Percentiles rank a stretch among this genome's conserved stretches.
Conservation (phyloP, 108 stramenopile species). For the Bacterosira constricta region DNA sequence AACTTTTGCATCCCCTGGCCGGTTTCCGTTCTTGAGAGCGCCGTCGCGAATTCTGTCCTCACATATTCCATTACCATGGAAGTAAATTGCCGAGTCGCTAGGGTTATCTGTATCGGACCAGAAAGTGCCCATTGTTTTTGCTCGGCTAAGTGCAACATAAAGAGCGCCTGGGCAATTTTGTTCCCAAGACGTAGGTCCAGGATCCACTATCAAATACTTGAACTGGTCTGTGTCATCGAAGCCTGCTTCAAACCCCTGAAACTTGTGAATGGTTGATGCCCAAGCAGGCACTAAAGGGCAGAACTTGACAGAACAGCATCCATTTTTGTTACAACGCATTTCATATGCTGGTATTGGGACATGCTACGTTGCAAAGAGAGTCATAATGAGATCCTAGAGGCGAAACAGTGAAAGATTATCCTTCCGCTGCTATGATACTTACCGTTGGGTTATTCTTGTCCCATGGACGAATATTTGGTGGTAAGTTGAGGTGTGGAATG, state of each 20-base stretch:
- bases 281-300: constrained; percentile 1
- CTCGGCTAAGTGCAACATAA: background rate
- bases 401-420: background rate
- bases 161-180: background rate
- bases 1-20: no score
- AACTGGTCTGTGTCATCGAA: background rate
- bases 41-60: no score
- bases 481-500: background rate
- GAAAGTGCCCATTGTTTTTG: constrained; percentile 3
- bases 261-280: constrained; percentile 6
- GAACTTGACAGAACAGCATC: background rate
- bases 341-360: background rate
- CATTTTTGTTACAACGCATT: background rate
- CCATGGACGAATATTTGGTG: background rate
- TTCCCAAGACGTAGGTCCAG: background rate
- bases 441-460: background rate
- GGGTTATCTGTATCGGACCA: no score
- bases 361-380: background rate
- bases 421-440: no score
- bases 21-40: no score
- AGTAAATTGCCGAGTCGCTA: no score
- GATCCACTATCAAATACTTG: constrained; percentile 2
- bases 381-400: background rate
- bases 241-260: constrained; percentile 4
- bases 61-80: no score